Conservation (phyloP, 2,329 filamentous ascomycete species). For the Colletotrichum sp. region DNA sequence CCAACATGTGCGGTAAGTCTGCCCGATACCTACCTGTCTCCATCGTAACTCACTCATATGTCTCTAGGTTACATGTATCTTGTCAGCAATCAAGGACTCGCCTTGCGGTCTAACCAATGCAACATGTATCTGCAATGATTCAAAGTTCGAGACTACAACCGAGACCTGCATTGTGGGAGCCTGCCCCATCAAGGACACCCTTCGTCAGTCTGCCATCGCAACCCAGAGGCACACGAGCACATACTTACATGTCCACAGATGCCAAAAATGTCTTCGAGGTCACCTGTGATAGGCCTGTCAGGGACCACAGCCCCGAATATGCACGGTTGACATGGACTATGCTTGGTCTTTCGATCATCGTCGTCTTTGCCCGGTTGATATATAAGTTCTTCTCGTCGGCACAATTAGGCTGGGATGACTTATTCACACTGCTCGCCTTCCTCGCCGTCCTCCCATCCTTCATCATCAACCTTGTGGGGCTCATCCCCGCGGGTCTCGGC, state of each 20-base stretch:
- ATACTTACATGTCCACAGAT: neutral
- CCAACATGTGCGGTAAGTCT: slow-evolving; percentile 35
- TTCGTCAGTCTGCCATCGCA: neutral
- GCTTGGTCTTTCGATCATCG: slow-evolving; percentile 22
- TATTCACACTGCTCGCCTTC: slow-evolving; percentile 27
- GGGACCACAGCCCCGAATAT: slow-evolving; percentile 6
- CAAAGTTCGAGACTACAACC: neutral
- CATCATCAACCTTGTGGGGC: slow-evolving; percentile 26
- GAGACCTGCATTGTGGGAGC: slow-evolving; percentile 4
- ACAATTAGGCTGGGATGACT: slow-evolving; percentile 35
- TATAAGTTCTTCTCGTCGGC: slow-evolving; percentile 28
- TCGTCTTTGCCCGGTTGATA: slow-evolving; percentile 37
- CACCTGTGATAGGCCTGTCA: slow-evolving; percentile 2
- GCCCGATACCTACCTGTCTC: neutral
- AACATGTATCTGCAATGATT: slow-evolving; percentile 7
- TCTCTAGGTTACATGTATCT: neutral
- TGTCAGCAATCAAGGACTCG: neutral
- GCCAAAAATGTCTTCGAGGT: slow-evolving; percentile 4
- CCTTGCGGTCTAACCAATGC: neutral
- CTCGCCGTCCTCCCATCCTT: slow-evolving; percentile 25
- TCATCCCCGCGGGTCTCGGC: slow-evolving; percentile 33
- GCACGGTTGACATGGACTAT: neutral
- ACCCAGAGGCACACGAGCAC: neutral
- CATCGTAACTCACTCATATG: neutral
- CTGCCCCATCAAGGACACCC: slow-evolving; percentile 6